These are phyloP conservation scores for Neonectria magnoliae DNA, from an alignment of 2,329 filamentous ascomycete species.

Conservation along the genomic window DNA sequence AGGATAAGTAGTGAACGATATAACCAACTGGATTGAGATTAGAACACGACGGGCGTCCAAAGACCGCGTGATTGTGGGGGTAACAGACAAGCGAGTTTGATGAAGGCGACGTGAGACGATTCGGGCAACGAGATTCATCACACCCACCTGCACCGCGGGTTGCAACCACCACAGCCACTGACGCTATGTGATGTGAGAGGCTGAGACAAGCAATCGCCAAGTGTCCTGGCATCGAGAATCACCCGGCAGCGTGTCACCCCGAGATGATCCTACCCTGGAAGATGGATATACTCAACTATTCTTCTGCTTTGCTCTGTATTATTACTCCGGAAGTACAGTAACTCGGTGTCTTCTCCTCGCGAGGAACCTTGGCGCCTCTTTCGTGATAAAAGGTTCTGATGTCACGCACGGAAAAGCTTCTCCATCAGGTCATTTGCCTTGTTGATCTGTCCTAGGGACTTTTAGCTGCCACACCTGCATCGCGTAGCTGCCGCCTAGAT, in stretches of 20 bases:
- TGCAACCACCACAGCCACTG: neutral
- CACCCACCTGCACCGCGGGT: neutral
- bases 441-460: neutral
- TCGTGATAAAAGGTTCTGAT: too few relatives aligned
- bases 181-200: neutral
- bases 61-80: neutral
- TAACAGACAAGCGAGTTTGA: neutral
- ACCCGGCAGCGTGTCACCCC: neutral
- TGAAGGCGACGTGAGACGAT: neutral
- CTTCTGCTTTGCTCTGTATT: too few relatives aligned
- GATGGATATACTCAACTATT: too few relatives aligned
- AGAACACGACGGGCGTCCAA: neutral
- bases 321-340: neutral
- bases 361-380: neutral
- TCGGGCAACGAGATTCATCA: neutral
- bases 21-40: neutral
- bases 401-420: neutral
- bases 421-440: neutral
- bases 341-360: neutral
- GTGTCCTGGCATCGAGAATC: neutral
- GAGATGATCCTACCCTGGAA: neutral
- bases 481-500: neutral
- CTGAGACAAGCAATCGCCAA: neutral
- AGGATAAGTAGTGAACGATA: neutral
- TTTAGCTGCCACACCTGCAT: neutral